phyloP scores from a whole-genome alignment of 148 eudicot genomes.

The Rhododendron kiyosumense region DNA sequence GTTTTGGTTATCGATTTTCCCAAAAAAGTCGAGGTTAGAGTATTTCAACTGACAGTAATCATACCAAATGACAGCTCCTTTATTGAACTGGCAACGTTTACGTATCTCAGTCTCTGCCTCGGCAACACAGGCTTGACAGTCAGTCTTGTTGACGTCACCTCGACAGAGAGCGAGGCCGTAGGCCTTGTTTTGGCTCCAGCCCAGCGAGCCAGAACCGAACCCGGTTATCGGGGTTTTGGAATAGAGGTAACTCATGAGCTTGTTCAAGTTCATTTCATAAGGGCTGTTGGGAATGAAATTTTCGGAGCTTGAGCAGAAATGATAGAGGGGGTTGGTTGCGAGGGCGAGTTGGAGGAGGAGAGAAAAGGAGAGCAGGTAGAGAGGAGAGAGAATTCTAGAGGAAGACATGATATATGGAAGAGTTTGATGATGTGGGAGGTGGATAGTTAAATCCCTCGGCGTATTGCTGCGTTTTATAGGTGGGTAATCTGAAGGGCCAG shows the following conservation, averaged over 20 bases:
- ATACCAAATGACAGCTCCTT: conserved; percentile 38
- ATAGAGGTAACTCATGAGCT: conserved; percentile 13
- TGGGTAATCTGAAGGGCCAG: not conserved
- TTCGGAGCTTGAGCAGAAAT: conserved; percentile 12
- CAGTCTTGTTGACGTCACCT: conserved; percentile 24
- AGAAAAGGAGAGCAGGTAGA: conserved; percentile 2
- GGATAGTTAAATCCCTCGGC: not conserved
- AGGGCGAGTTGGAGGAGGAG: not conserved
- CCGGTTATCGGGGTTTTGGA: conserved; percentile 24
- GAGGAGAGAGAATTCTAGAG: not conserved
- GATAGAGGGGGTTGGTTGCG: conserved; percentile 16
- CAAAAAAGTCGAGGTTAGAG: conserved; percentile 24
- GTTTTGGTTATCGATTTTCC: conserved; percentile 18
- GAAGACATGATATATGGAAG: not conserved
- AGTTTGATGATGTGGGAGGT: not conserved
- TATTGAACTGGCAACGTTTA: conserved; percentile 21
- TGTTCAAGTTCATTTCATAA: conserved; percentile 23
- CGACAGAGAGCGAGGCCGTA: conserved; percentile 39
- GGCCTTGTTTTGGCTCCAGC: conserved; percentile 3
- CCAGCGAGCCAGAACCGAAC: conserved; percentile 22
- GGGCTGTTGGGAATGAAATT: conserved; percentile 13
- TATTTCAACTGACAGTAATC: conserved; percentile 37
- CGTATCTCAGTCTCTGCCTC: conserved; percentile 19
- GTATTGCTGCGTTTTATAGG: not conserved
- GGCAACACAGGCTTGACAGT: conserved; percentile 25